Base-by-base conservation (phyloP, 306 rosid genomes). In the Medicago arabica region DNA sequence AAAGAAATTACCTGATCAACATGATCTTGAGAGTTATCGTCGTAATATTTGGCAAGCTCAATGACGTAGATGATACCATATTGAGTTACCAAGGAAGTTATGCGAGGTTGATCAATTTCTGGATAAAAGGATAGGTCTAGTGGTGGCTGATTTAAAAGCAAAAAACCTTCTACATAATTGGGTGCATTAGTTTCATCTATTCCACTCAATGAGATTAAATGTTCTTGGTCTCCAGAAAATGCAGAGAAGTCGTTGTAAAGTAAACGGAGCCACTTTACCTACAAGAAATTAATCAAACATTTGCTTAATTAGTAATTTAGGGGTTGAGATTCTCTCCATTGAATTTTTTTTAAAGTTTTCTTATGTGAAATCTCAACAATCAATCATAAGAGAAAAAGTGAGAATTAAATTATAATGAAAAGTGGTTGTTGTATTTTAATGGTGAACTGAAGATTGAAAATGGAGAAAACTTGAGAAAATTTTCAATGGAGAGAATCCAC, bases 261-360 rank as follows among this genome's bases (percentile, higher is more conserved):
- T 73, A 92, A 69, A 10, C 86, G 78, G 5, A 90, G 47, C 97
- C 97, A 90, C 77, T 87, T 89, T 31, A 77, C 98, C 99, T 94
- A 84, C 83, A 76, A 74, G 3, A 8, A 66, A 49, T 55, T 38
- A 50, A 21, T 12, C 15, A 74, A 46, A 9, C 13, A 15, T 46
- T 71, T 59, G 5, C 38, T 66, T 59, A 73, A 50, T 73, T 4
- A 46, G 38, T 34, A 6, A 34, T 34, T 34, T 4, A 34, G 38
- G 38, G n/a, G n/a, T n/a, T n/a, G n/a, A n/a, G n/a, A n/a, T n/a
- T n/a, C n/a, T n/a, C n/a, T n/a, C n/a, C n/a, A n/a, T n/a, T n/a
- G n/a, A n/a, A n/a, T n/a, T n/a, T n/a, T n/a, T n/a, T n/a, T n/a
- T n/a, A n/a, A n/a, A n/a, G n/a, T n/a, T n/a, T n/a, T n/a, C n/a